Conservation (phyloP, 352 stramenopile species). For the Pythium sukuiense region DNA sequence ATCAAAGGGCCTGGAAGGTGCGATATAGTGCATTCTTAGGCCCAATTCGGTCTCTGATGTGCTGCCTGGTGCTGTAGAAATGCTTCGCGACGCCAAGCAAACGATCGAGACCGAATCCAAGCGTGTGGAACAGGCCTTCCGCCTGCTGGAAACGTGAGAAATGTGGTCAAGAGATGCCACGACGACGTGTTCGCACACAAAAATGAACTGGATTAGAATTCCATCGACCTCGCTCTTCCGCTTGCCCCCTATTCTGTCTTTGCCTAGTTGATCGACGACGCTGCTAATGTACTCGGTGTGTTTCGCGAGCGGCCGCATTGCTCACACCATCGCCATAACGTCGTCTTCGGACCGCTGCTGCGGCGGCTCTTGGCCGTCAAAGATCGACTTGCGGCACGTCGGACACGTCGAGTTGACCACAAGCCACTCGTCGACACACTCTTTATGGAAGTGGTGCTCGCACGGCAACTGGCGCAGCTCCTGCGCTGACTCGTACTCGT, state of each 20-base stretch:
- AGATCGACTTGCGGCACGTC: slow-evolving; percentile 87
- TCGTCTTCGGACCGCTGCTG: slow-evolving; percentile 51
- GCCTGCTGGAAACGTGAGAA: neutral
- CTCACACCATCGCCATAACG: slow-evolving; percentile 59
- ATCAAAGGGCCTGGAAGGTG: slow-evolving; percentile 13
- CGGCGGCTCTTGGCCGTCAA: slow-evolving; percentile 22
- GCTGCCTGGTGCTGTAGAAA: slow-evolving; percentile 4
- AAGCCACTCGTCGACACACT: slow-evolving; percentile 90
- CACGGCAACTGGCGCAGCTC: slow-evolving; percentile 93
- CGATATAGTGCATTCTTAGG: too few species aligned
- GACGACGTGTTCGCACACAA: neutral
- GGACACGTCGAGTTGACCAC: slow-evolving; percentile 87
- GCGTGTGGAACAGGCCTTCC: slow-evolving; percentile 20
- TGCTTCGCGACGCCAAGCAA: slow-evolving; percentile 17
- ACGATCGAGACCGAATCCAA: slow-evolving; percentile 22
- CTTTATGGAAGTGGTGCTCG: slow-evolving; percentile 94
- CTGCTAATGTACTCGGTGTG: neutral
- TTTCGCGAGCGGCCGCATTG: too few species aligned
- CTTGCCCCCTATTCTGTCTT: neutral
- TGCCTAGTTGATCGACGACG: neutral
- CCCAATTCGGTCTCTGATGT: neutral
- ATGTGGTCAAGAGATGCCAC: too few species aligned
- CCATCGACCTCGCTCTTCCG: neutral
- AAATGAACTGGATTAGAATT: neutral
- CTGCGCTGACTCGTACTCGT: slow-evolving; percentile 88